Base-by-base conservation (phyloP, 23 red algal species). In the Gracilaria gracilis region DNA sequence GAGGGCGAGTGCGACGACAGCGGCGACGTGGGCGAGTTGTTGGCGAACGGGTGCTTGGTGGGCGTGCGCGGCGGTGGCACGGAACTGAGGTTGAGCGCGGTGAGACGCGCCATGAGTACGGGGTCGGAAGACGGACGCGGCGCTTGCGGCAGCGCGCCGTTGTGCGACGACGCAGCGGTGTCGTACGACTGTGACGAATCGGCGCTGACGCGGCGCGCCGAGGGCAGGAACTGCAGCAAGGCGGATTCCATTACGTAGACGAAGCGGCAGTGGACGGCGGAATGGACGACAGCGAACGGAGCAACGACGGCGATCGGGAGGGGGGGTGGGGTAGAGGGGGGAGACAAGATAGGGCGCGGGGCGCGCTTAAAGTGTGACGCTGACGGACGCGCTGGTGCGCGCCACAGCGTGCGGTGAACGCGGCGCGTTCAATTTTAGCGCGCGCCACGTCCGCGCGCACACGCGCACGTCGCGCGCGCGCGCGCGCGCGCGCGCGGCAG, bases 151-250 rank as follows among this genome's bases (percentile, higher is more conserved):
- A n/a, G 55, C 54, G 32, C 4, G 61, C 61, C 48, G 34, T 9
- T 32, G 21, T 61, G 81, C 2, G 81, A 67, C 31, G 55, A 67
- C 9, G 36, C 57, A 19, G 79, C 55, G 55, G 79, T 69, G 31
- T 85, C 40, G 58, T 34, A 85, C 15, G 81, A 66, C 42, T 85
- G 81, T 4, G 29, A 23, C 31, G 65, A 85, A 23, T 77, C 72
- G 23, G 72, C 46, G 42, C 72, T 77, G 5, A 0, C 23, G 39
- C 72, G 72, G 23, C 72, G 38, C 31, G 21, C n/a, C 1, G 24
- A 12, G 19, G 72, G 72, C 12, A 77, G 72, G 42, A 77, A 48
- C 4, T 49, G 40, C 9, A 73, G 67, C 36, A 35, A 37, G 7
- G 42, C 42, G 72, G 72, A 34, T 6, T 77, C 4, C 72, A 77